These are phyloP conservation scores for Acer saccharum DNA, from an alignment of 345 rosid genomes.

Conservation along the genomic window DNA sequence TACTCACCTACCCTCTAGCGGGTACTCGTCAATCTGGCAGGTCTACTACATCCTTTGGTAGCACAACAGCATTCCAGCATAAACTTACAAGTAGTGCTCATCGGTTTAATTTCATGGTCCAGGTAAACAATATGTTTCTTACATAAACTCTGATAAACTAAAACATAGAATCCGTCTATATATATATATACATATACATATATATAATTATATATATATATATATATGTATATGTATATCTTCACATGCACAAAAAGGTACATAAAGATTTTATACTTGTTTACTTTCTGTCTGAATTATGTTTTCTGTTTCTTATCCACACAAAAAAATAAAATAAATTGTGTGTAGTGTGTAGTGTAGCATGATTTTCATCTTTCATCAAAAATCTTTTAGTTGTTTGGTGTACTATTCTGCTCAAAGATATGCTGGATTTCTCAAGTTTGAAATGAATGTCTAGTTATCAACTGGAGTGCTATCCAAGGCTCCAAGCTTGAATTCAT, in stretches of 20 bases:
- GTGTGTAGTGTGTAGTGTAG: background rate
- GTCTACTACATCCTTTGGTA: constrained; percentile 47
- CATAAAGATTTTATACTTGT: background rate
- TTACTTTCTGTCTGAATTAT: no score
- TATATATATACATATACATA: no score
- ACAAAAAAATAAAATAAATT: no score
- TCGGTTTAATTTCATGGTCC: constrained; percentile 97
- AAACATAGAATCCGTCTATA: background rate
- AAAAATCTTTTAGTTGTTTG: background rate
- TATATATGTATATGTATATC: no score
- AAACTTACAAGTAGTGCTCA: constrained; percentile 97
- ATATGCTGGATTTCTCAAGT: background rate
- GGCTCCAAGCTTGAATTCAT: constrained; percentile 8
- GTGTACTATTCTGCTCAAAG: background rate
- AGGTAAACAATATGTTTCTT: constrained; percentile 53
- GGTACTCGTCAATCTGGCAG: constrained; percentile 75
- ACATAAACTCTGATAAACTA: background rate
- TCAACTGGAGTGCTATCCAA: background rate
- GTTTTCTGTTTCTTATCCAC: background rate
- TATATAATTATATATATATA: no score
- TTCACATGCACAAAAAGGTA: background rate
- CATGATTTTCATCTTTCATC: constrained; percentile 3
- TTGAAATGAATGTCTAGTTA: background rate
- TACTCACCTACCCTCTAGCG: constrained; percentile 66
- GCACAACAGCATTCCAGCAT: constrained; percentile 64